phyloP scores from a whole-genome alignment of 1,284 basidiomycete species.

The Psilocybe mexicana region DNA sequence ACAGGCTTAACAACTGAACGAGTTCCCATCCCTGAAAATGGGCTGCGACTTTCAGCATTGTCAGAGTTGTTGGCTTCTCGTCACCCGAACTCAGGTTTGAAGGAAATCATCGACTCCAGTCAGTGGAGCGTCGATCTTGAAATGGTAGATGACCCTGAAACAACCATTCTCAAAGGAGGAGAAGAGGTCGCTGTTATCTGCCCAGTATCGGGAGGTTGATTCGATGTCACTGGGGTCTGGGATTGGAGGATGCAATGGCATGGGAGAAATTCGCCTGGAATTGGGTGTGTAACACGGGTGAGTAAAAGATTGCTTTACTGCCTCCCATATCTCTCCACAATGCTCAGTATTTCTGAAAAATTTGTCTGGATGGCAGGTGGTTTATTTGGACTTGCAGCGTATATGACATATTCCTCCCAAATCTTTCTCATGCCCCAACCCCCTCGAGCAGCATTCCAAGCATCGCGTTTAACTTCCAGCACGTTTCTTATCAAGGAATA shows the following conservation, averaged over 20 bases:
- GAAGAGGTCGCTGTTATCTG: constrained; percentile 82
- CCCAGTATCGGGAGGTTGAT: constrained; percentile 76
- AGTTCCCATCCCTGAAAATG: constrained; percentile 42
- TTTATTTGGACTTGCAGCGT: constrained; percentile 13
- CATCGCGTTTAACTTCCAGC: constrained; percentile 42
- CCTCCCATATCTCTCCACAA: constrained; percentile 8
- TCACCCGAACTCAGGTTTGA: constrained; percentile 53
- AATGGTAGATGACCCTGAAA: constrained; percentile 66
- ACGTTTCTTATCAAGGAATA: constrained; percentile 55
- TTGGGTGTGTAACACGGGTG: not conserved
- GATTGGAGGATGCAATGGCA: not conserved
- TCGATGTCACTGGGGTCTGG: not conserved
- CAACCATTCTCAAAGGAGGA: constrained; percentile 59
- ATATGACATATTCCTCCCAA: constrained; percentile 14
- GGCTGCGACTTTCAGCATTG: constrained; percentile 56
- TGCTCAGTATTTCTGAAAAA: constrained; percentile 11
- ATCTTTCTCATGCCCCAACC: not conserved
- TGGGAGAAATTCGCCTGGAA: not conserved
- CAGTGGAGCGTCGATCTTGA: constrained; percentile 80
- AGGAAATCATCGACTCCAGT: constrained; percentile 54
- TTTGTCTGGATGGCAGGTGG: constrained; percentile 12
- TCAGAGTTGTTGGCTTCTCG: constrained; percentile 47
- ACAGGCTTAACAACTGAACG: constrained; percentile 55
- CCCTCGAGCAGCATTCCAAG: constrained; percentile 39
- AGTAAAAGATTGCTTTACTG: constrained; percentile 2